Percentiles rank a stretch among this genome's conserved stretches.
These are phyloP conservation scores for Ustilago bromivora DNA, from an alignment of 1,284 basidiomycete genomes.

Conservation along the genomic window DNA sequence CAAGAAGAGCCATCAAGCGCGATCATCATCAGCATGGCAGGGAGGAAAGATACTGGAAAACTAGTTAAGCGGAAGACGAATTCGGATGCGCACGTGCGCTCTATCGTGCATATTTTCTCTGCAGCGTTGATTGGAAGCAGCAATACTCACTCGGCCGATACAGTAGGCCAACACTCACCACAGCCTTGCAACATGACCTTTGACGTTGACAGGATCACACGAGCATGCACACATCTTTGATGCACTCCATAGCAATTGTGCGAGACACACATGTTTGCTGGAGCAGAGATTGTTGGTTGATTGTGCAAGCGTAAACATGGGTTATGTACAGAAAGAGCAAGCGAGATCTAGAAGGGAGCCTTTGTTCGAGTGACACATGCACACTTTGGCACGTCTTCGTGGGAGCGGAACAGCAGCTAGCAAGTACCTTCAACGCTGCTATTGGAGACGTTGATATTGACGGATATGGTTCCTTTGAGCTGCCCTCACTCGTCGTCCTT, in stretches of 20 bases:
- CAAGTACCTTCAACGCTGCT: not conserved
- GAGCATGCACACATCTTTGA: conserved; percentile 7
- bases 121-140: conserved; percentile 4
- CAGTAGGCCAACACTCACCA: not conserved
- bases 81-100: conserved; percentile 38
- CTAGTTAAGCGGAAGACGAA: conserved; percentile 19
- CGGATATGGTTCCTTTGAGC: not conserved
- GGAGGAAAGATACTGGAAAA: not conserved
- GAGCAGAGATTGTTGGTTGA: not conserved
- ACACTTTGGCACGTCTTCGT: not conserved
- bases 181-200: not conserved
- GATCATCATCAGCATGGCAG: not conserved
- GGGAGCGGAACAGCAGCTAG: not conserved
- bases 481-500: conserved; percentile 21
- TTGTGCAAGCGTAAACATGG: not conserved
- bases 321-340: not conserved
- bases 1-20: too few species aligned
- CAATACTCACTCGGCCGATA: conserved; percentile 27
- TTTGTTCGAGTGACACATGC: not conserved
- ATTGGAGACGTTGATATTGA: not conserved
- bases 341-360: not conserved
- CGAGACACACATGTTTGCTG: not conserved
- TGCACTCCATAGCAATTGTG: not conserved
- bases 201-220: conserved; percentile 15
- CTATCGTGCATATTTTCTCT: conserved; percentile 29